phyloP scores from a whole-genome alignment of 768 basidiomycete genomes.

The Pholiota microspora region DNA sequence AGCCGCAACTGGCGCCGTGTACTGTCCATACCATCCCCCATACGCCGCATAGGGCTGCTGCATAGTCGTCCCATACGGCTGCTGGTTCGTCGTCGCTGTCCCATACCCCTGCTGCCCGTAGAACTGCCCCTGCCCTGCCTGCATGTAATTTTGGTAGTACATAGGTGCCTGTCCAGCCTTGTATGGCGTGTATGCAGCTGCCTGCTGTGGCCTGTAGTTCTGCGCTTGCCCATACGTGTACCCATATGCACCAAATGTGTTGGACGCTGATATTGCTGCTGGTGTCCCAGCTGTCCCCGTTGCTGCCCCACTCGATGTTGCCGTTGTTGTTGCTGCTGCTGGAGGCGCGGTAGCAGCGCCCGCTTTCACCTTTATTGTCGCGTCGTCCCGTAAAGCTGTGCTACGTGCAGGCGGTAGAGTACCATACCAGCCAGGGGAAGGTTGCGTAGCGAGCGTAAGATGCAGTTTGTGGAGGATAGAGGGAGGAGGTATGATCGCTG shows the following conservation, averaged over 20 bases:
- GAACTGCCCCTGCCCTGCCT: slow-evolving; percentile 20
- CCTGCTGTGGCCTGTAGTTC: slow-evolving; percentile 25
- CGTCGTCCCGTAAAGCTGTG: slow-evolving; percentile 71
- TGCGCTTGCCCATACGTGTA: slow-evolving; percentile 33
- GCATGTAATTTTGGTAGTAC: slow-evolving; percentile 31
- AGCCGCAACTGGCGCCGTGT: slow-evolving; percentile 17
- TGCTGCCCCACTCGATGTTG: slow-evolving; percentile 15
- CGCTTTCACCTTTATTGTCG: slow-evolving; percentile 59
- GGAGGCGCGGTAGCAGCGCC: slow-evolving; percentile 23
- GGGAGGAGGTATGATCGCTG: slow-evolving; percentile 60
- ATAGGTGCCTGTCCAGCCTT: slow-evolving; percentile 29
- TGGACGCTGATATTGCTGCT: slow-evolving; percentile 23
- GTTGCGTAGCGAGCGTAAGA: slow-evolving; percentile 59
- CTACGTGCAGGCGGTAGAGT: slow-evolving; percentile 58
- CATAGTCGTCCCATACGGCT: slow-evolving; percentile 27
- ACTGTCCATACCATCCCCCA: slow-evolving; percentile 25
- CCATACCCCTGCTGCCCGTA: slow-evolving; percentile 34
- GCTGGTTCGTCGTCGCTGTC: slow-evolving; percentile 30
- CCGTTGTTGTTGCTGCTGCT: slow-evolving; percentile 30
- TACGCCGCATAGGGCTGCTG: slow-evolving; percentile 36
- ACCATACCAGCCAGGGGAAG: slow-evolving; percentile 71
- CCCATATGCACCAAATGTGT: slow-evolving; percentile 32
- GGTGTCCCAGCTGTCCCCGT: slow-evolving; percentile 19
- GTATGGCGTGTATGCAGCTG: slow-evolving; percentile 33
- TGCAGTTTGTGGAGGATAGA: slow-evolving; percentile 69